Percentiles rank a stretch among this genome's conserved stretches.
phyloP scores from a whole-genome alignment of 108 stramenopile species.

The Asterionellopsis glacialis region DNA sequence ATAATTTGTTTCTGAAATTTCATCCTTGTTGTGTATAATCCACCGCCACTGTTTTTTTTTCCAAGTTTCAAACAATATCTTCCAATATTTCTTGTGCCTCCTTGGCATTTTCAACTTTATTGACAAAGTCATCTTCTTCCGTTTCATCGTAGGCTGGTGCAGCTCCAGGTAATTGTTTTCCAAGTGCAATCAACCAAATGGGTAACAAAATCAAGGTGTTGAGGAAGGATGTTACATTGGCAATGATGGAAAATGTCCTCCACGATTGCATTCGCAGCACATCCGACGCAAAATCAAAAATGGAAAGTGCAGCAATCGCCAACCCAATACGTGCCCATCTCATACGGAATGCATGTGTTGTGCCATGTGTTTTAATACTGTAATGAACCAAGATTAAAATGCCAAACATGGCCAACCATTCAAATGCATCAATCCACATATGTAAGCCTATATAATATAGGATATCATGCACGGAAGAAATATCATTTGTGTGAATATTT shows the following conservation, averaged over 20 bases:
- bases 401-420: constrained; percentile 29
- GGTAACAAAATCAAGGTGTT: constrained; percentile 59
- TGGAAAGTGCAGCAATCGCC: constrained; percentile 39
- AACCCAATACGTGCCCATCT: constrained; percentile 47
- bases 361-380: constrained; percentile 18
- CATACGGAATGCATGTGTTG: constrained; percentile 37
- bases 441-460: constrained; percentile 17
- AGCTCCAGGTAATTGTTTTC: constrained; percentile 41
- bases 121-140: constrained; percentile 3
- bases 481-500: background rate
- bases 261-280: constrained; percentile 54
- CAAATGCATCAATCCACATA: constrained; percentile 45
- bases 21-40: background rate
- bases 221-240: constrained; percentile 34
- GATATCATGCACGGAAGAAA: too few species aligned
- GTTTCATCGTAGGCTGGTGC: constrained; percentile 1
- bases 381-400: constrained; percentile 26
- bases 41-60: background rate
- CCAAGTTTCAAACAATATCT: background rate
- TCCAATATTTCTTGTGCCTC: background rate
- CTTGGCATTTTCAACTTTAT: too few species aligned
- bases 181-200: constrained; percentile 50
- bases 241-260: constrained; percentile 31
- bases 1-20: too few species aligned
- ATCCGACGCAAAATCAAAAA: constrained; percentile 59